phyloP scores from a whole-genome alignment of 495 filamentous ascomycete species.

The Aspergillus leporis region DNA sequence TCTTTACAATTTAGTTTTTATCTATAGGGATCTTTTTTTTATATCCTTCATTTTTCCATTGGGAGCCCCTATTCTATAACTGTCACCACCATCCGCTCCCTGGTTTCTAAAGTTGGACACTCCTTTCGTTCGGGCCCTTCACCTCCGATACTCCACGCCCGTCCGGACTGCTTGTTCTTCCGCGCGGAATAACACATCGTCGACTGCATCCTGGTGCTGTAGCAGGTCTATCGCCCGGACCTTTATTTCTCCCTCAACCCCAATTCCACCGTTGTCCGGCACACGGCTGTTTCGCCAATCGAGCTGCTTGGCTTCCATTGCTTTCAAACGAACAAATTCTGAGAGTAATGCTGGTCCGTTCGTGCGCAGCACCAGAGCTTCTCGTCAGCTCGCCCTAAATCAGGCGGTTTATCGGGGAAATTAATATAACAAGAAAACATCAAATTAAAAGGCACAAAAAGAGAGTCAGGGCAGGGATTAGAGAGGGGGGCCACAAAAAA shows the following conservation, averaged over 20 bases:
- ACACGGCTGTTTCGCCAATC: constrained; percentile 28
- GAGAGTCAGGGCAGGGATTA: constrained; percentile 3
- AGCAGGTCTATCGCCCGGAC: constrained; percentile 34
- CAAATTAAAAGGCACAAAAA: constrained; percentile 3
- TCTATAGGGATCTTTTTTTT: constrained; percentile 14
- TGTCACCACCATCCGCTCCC: constrained; percentile 12
- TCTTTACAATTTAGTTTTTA: constrained; percentile 10
- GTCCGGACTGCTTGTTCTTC: constrained; percentile 6
- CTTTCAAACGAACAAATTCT: constrained; percentile 19
- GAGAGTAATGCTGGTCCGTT: constrained; percentile 43
- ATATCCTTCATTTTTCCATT: constrained; percentile 22
- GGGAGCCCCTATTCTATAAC: constrained; percentile 14
- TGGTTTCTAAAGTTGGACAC: constrained; percentile 18
- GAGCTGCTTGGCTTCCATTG: constrained; percentile 18
- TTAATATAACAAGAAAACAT: constrained; percentile 15
- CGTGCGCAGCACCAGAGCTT: constrained; percentile 32
- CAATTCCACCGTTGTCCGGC: constrained; percentile 33
- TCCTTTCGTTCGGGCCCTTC: constrained; percentile 11
- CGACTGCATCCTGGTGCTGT: constrained; percentile 37
- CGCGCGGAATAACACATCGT: constrained; percentile 8
- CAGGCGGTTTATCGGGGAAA: constrained; percentile 20
- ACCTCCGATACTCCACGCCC: constrained; percentile 5
- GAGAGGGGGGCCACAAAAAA: constrained; percentile 9
- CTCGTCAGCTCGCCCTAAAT: constrained; percentile 32
- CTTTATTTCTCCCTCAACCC: constrained; percentile 5